Percentiles rank a stretch among this genome's conserved stretches.
Conservation (phyloP, 805 yeast species). For the Komagataella ulmi region DNA sequence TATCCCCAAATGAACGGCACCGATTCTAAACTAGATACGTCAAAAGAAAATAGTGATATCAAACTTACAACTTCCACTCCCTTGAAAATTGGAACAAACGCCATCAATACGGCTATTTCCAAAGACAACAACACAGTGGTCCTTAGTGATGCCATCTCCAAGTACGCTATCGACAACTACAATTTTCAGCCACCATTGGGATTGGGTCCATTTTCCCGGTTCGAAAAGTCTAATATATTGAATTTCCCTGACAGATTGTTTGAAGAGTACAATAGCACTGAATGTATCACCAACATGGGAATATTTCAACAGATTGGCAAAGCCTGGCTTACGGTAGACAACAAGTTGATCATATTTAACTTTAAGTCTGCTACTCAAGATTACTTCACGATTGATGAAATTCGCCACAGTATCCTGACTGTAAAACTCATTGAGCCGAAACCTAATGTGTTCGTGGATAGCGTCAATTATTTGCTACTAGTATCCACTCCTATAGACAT, state of each 20-base stretch:
- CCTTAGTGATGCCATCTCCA: slow-evolving; percentile 40
- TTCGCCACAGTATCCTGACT: slow-evolving; percentile 62
- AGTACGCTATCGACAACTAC: slow-evolving; percentile 57
- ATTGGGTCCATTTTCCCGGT: slow-evolving; percentile 51
- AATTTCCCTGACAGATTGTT: slow-evolving; percentile 73
- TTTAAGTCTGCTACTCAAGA: slow-evolving; percentile 34
- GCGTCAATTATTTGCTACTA: slow-evolving; percentile 59
- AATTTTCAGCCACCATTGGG: slow-evolving; percentile 34
- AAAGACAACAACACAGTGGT: slow-evolving; percentile 46
- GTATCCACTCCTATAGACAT: slow-evolving; percentile 74
- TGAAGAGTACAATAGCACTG: slow-evolving; percentile 55
- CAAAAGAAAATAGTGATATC: not conserved
- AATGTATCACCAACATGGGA: slow-evolving; percentile 67
- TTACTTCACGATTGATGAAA: slow-evolving; percentile 71
- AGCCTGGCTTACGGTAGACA: slow-evolving; percentile 79
- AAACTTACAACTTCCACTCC: slow-evolving; percentile 10
- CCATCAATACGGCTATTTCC: slow-evolving; percentile 42
- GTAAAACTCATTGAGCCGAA: slow-evolving; percentile 76
- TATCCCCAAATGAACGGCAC: not conserved
- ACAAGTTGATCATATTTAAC: slow-evolving; percentile 78
- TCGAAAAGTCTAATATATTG: slow-evolving; percentile 54
- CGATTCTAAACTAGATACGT: not conserved
- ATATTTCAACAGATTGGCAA: slow-evolving; percentile 67
- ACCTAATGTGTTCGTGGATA: slow-evolving; percentile 63
- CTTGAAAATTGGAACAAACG: slow-evolving; percentile 47